Evolutionary conservation across 345 rosid genomes (phyloP), one percentile per base, ranked within the genome.

Genomic region (Lenwebbia sp.): DNA sequence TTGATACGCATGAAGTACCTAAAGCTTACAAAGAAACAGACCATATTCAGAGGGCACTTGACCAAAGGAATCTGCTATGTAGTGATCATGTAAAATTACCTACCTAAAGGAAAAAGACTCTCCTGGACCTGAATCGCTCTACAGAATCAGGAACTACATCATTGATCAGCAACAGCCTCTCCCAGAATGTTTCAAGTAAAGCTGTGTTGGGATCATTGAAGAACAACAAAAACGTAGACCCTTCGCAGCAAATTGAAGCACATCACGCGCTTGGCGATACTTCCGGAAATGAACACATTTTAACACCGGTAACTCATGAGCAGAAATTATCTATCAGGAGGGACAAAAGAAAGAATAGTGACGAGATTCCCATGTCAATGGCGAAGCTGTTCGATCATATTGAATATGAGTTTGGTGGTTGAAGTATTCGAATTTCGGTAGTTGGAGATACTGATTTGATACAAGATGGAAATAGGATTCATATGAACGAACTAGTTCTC

Each of bases 221-320:
- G 78, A 65, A 65, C 76, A 33, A 33, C 3, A 70, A 2, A 70
- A 33, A 65, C 6, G 19, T 15, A 70, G 81, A 70, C 47, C 47
- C 78, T 37, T 37, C 47, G 10, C 12, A 37, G 13, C 7, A 5
- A 37, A 70, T 70, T 70, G 81, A 10, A 37, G 81, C 25, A 70
- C 76, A 44, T 82, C 85, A 86, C 30, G 96, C 89, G 88, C 99
- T 92, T 37, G 81, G 10, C 9, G 81, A 19, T 11, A 19, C 47
- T 37, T 19, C 47, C 11, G 26, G 78, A 70, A 70, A 4, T 23
- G 23, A 70, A 70, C 47, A 5, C 47, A 70, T 33, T 17, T 70
- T 37, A 88, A 23, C 33, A 93, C 98, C 97, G 94, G 94, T 97
- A 94, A 91, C 94, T 96, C 99, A 97, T 95, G 90, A 96, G 99